phyloP scores from a whole-genome alignment of 441 rosid genomes.

The Iberis amara region DNA sequence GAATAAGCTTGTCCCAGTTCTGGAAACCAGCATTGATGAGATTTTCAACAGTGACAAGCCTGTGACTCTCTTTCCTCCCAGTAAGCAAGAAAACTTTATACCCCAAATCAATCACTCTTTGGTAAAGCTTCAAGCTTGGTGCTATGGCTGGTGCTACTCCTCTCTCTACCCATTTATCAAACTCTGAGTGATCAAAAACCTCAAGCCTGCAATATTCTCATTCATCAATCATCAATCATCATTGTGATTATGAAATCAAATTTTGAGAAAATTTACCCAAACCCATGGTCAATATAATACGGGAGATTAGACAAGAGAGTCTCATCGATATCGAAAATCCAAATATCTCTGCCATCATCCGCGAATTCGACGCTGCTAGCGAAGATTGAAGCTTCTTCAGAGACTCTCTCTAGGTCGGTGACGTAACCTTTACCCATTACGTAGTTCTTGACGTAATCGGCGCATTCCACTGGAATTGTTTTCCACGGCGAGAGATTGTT shows the following conservation, averaged over 20 bases:
- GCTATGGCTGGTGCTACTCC: slow-evolving; percentile 63
- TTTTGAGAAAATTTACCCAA: slow-evolving; percentile 49
- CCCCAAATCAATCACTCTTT: slow-evolving; percentile 55
- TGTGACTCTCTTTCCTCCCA: slow-evolving; percentile 64
- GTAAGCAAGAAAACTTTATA: slow-evolving; percentile 78
- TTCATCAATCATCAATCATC: neutral
- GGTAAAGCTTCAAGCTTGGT: slow-evolving; percentile 71
- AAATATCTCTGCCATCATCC: slow-evolving; percentile 66
- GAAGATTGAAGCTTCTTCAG: slow-evolving; percentile 50
- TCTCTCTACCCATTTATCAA: slow-evolving; percentile 79
- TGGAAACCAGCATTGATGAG: slow-evolving; percentile 61
- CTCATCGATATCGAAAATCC: slow-evolving; percentile 91
- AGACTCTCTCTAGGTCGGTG: slow-evolving; percentile 60
- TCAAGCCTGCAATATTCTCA: slow-evolving; percentile 43
- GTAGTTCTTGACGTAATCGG: slow-evolving; percentile 59
- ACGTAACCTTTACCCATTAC: slow-evolving; percentile 56
- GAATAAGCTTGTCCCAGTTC: slow-evolving; percentile 80
- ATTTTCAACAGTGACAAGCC: slow-evolving; percentile 58
- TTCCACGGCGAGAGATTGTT: slow-evolving; percentile 80
- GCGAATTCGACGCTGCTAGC: slow-evolving; percentile 48
- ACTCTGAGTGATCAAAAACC: slow-evolving; percentile 54
- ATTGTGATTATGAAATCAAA: neutral
- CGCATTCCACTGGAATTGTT: slow-evolving; percentile 66
- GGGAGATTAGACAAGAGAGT: slow-evolving; percentile 90
- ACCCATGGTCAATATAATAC: slow-evolving; percentile 66